phyloP scores from a whole-genome alignment of 192 early-diverging fungal genomes.

The Podila minutissima region DNA sequence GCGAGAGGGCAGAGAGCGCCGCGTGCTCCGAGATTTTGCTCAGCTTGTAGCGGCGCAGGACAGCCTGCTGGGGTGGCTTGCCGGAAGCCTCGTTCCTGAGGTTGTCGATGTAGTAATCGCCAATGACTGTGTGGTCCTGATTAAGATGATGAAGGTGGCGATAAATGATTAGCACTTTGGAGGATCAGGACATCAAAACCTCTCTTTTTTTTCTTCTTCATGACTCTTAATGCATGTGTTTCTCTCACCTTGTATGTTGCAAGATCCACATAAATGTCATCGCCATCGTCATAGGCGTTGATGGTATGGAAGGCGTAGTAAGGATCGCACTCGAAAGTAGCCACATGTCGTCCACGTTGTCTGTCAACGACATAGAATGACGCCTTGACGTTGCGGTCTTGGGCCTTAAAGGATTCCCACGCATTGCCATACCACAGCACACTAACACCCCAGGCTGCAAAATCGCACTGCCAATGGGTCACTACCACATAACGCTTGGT shows the following conservation, averaged over 20 bases:
- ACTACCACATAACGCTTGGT: constrained; percentile 68
- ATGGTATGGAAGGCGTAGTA: constrained; percentile 63
- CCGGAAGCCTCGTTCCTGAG: constrained; percentile 34
- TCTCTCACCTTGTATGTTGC: constrained; percentile 44
- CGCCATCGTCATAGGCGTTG: constrained; percentile 61
- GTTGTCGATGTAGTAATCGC: constrained; percentile 50
- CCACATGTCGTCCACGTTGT: constrained; percentile 50
- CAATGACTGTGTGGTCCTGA: constrained; percentile 49
- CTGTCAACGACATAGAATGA: constrained; percentile 60
- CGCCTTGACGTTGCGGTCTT: constrained; percentile 24
- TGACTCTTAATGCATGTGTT: too few relatives aligned
- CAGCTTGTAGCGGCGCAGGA: constrained; percentile 36
- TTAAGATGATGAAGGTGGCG: neutral
- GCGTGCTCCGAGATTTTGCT: constrained; percentile 25
- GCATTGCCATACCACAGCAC: constrained; percentile 58
- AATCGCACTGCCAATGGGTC: constrained; percentile 58
- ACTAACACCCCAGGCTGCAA: constrained; percentile 47
- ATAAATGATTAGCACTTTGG: neutral
- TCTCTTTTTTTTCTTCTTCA: too few relatives aligned
- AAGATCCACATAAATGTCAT: constrained; percentile 56
- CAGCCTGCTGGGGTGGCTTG: constrained; percentile 33
- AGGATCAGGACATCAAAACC: neutral
- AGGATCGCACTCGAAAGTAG: constrained; percentile 55
- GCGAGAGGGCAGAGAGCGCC: neutral
- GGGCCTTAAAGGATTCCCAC: constrained; percentile 45